Conservation (phyloP, 352 stramenopile species). For the Globisporangium cederbergense region DNA sequence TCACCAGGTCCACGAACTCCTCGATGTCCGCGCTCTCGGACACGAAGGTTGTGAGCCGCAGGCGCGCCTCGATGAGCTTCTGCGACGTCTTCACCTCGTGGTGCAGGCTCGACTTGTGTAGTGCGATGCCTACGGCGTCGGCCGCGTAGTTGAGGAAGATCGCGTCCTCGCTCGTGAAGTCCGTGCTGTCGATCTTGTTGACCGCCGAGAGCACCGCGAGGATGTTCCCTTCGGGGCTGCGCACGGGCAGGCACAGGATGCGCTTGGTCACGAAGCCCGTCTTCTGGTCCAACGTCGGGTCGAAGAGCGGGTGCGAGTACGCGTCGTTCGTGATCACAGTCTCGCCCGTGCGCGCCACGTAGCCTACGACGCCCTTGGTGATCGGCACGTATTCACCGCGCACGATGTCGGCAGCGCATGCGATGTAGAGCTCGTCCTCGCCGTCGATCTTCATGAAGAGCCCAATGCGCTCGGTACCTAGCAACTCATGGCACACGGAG, state of each 20-base stretch:
- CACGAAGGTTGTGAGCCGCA: conserved; percentile 65
- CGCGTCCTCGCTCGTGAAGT: conserved; percentile 64
- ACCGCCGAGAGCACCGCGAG: conserved; percentile 63
- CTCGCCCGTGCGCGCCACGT: conserved; percentile 61
- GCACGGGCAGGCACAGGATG: conserved; percentile 61
- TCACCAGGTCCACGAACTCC: conserved; percentile 62
- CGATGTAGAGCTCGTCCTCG: conserved; percentile 68
- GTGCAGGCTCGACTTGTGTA: conserved; percentile 69
- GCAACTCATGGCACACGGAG: conserved; percentile 65
- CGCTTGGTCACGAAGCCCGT: conserved; percentile 57
- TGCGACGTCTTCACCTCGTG: conserved; percentile 69
- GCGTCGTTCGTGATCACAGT: conserved; percentile 70
- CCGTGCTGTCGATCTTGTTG: conserved; percentile 70
- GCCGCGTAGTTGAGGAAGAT: conserved; percentile 74
- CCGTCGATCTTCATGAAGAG: conserved; percentile 71
- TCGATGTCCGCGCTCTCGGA: conserved; percentile 58
- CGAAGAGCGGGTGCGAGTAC: conserved; percentile 58
- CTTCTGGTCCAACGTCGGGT: conserved; percentile 64
- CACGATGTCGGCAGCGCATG: conserved; percentile 52
- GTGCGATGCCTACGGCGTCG: conserved; percentile 58
- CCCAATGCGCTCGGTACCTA: conserved; percentile 59
- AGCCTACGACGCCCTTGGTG: conserved; percentile 61
- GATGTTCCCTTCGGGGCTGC: conserved; percentile 50
- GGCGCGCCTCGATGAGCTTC: conserved; percentile 59
- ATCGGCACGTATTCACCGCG: conserved; percentile 69